Evolutionary conservation across 2,329 filamentous ascomycete genomes (phyloP), one percentile per base, ranked within the genome.

Genomic region (Thelonectria blattea): DNA sequence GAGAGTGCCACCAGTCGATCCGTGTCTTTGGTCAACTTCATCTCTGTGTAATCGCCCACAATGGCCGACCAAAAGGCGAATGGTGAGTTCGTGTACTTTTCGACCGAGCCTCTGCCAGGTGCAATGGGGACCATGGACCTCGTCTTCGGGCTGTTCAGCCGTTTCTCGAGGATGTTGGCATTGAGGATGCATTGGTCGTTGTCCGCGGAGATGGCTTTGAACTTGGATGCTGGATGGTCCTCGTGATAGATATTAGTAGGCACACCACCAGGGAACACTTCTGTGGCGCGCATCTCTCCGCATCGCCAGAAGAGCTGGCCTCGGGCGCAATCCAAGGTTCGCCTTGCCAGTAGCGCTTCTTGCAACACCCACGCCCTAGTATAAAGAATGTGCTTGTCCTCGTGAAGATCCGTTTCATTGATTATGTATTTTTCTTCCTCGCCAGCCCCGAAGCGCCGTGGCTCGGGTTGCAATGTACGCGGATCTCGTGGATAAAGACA

Each of bases 271-370:
- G 52, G 43, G 14, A 48, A 55, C 5, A 45, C 34, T 27, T 55
- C 43, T 14, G 52, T 39, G 2, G 52, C 52, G 5, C 37, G 22
- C 20, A 55, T 14, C 15, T 34, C 45, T 7, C 45, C 20, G 10
- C 43, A 55, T 20, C 46, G 42, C 43, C 52, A 55, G 32, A 55
- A 55, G 4, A 55, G n/a, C 6, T 55, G 42, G 11, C 52, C 43
- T 11, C 46, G 24, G 10, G 30, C 41, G 20, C 46, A 47, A 7
- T 45, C 46, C 30, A 55, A 30, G 3, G 37, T 45, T 10, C 52
- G 43, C 9, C 42, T 42, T 15, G 52, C 45, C 3, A 48, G 52
- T 3, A 48, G 10, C 15, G 34, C 30, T 34, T 55, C 43, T 24
- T 48, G 43, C 10, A 55, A 15, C 12, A 55, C 32, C 43, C 52